Percentiles rank a stretch among this genome's conserved stretches.
Evolutionary conservation across 129 eudicot genomes (phyloP).

Genomic region (Silybum marianum): DNA sequence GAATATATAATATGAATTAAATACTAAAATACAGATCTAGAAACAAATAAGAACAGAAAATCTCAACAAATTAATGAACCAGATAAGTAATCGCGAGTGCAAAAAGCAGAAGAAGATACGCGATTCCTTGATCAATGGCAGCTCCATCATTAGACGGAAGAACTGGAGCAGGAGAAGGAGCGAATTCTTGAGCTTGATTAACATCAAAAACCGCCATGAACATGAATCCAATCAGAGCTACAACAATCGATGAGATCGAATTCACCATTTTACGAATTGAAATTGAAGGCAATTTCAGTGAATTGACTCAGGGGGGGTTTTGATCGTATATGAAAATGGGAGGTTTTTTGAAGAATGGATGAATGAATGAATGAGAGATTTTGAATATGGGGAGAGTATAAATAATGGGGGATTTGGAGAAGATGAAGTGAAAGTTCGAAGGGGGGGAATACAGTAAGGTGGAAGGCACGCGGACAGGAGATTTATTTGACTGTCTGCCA

Average conservation of each 20-base stretch:
- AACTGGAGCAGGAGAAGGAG: conserved; percentile 53
- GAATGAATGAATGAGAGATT: conserved; percentile 11
- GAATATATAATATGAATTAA: conserved; percentile 3
- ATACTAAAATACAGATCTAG: not conserved
- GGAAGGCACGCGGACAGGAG: conserved; percentile 34
- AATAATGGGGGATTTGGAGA: conserved; percentile 14
- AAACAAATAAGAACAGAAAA: not conserved
- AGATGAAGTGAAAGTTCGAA: conserved; percentile 7
- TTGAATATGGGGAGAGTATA: conserved; percentile 7
- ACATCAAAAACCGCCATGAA: conserved; percentile 41
- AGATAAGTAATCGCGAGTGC: conserved; percentile 71
- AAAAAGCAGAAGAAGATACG: conserved; percentile 52
- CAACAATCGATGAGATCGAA: conserved; percentile 16
- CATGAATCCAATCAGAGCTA: conserved; percentile 39
- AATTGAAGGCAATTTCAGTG: not conserved
- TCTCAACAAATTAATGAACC: conserved; percentile 34
- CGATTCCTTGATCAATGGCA: conserved; percentile 70
- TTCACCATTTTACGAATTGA: conserved; percentile 22
- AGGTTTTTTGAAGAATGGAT: not conserved
- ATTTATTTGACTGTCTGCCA: conserved; percentile 32
- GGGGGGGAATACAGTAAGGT: conserved; percentile 12
- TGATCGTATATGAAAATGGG: conserved; percentile 9
- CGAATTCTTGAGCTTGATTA: conserved; percentile 32
- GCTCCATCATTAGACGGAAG: conserved; percentile 54
- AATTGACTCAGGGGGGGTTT: not conserved